Evolutionary conservation across 768 basidiomycete genomes (phyloP).

Genomic region (Mycena epipterygia): DNA sequence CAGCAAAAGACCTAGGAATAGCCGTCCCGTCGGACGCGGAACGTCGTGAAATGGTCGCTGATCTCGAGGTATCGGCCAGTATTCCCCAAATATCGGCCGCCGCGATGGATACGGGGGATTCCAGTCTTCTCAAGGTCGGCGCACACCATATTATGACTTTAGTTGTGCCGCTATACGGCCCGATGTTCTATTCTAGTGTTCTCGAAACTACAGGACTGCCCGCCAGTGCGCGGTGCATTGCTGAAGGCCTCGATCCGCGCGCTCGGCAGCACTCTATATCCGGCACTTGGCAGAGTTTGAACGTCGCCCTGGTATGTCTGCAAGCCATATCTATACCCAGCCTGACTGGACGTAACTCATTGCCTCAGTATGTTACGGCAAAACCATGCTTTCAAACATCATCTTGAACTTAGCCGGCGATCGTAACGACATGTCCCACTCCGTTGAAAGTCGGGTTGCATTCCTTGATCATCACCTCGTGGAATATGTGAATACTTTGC

Average conservation of each 20-base stretch:
- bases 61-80: background rate
- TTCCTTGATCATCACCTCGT: conserved; percentile 34
- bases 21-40: conserved; percentile 12
- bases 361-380: conserved; percentile 25
- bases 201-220: background rate
- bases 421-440: conserved; percentile 30
- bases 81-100: no score
- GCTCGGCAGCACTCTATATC: conserved; percentile 11
- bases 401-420: conserved; percentile 29
- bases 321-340: background rate
- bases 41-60: background rate
- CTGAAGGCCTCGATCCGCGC: conserved; percentile 11
- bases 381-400: conserved; percentile 13
- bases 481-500: conserved; percentile 34
- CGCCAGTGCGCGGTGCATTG: background rate
- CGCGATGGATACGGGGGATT: background rate
- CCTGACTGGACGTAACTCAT: conserved; percentile 25
- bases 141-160: background rate
- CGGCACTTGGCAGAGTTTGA: conserved; percentile 31
- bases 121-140: background rate
- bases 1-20: conserved; percentile 7
- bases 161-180: background rate
- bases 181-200: background rate
- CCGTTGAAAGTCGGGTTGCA: conserved; percentile 23
- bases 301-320: no score